Evolutionary conservation across 345 rosid genomes (phyloP).

Genomic region (Aethionema arabicum): DNA sequence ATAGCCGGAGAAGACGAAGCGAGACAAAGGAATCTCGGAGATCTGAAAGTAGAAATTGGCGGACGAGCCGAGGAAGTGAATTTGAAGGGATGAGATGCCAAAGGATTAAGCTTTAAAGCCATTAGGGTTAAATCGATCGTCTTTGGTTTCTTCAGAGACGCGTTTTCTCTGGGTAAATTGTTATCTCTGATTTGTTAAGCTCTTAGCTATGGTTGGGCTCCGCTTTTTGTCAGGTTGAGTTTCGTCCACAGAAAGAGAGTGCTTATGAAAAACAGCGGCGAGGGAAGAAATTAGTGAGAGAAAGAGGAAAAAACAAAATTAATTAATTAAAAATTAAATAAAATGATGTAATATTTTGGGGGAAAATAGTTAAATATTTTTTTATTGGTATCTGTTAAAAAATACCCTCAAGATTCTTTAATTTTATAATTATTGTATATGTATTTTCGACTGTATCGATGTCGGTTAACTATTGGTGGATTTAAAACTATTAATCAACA

Average conservation of each 20-base stretch:
- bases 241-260: constrained; percentile 41
- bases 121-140: constrained; percentile 27
- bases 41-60: constrained; percentile 56
- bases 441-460: constrained; percentile 3
- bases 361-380: background rate
- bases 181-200: background rate
- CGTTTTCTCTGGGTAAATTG: background rate
- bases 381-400: constrained; percentile 4
- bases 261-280: constrained; percentile 27
- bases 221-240: constrained; percentile 25
- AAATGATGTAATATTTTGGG: constrained; percentile 23
- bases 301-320: background rate
- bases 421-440: constrained; percentile 11
- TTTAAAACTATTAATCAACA: constrained; percentile 4
- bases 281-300: constrained; percentile 17
- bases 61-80: constrained; percentile 60
- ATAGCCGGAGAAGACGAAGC: constrained; percentile 66
- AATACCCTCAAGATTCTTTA: constrained; percentile 34
- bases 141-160: background rate
- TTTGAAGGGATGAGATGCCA: constrained; percentile 51
- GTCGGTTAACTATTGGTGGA: constrained; percentile 9
- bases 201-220: constrained; percentile 1
- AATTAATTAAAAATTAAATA: background rate
- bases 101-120: constrained; percentile 74
- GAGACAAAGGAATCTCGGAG: constrained; percentile 59